phyloP scores from a whole-genome alignment of 2,329 filamentous ascomycete genomes.

The Amesomyces nigricolor region DNA sequence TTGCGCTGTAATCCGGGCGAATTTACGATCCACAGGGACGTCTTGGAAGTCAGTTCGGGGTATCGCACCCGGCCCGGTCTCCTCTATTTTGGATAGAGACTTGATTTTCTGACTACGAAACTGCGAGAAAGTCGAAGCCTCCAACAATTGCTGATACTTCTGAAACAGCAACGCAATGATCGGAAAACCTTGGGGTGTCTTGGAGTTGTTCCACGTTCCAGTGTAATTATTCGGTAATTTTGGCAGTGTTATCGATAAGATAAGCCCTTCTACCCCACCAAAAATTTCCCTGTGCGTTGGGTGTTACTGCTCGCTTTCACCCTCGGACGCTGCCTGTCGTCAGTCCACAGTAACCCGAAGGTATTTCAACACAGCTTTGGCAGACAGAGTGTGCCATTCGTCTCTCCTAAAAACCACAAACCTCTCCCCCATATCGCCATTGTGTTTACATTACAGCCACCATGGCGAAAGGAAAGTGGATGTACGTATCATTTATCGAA shows the following conservation, averaged over 20 bases:
- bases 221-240: background rate
- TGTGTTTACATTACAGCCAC: slow-evolving; percentile 32
- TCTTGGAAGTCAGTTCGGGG: background rate
- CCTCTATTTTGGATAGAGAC: too few species aligned
- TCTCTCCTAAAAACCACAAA: too few species aligned
- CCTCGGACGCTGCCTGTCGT: too few species aligned
- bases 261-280: slow-evolving; percentile 25
- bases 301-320: background rate
- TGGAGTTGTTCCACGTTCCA: background rate
- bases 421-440: background rate
- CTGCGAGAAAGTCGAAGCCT: too few species aligned
- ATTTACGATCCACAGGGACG: background rate
- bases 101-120: too few species aligned
- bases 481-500: slow-evolving; percentile 38
- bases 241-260: slow-evolving; percentile 25
- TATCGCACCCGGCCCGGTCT: too few species aligned
- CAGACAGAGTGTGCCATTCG: background rate
- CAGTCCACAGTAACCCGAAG: background rate
- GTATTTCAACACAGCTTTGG: background rate
- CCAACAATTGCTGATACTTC: too few species aligned
- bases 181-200: too few species aligned
- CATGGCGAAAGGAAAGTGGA: slow-evolving; percentile 74
- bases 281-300: slow-evolving; percentile 23
- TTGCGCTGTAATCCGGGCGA: slow-evolving; percentile 16
- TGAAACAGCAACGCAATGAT: too few species aligned